Percentiles rank a stretch among this genome's conserved stretches.
phyloP scores from a whole-genome alignment of 352 stramenopile genomes.

The Pythium rhizo-oryzae region DNA sequence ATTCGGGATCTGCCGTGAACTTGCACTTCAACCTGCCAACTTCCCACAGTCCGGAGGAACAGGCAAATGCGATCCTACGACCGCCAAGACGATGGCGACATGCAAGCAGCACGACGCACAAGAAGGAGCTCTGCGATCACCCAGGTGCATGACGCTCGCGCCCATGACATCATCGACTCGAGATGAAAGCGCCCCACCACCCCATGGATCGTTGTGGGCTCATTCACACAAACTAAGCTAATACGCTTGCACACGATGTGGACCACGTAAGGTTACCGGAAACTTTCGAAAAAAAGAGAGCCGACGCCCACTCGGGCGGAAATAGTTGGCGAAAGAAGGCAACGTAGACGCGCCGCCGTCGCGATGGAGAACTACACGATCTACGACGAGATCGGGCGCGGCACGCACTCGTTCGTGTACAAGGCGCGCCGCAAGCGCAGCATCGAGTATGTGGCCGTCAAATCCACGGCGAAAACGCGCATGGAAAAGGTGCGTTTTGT shows the following conservation, averaged over 20 bases:
- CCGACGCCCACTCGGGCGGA: not conserved
- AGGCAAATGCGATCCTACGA: not conserved
- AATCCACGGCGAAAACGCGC: slow-evolving; percentile 90
- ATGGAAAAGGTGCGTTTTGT: slow-evolving; percentile 95
- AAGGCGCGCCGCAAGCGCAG: slow-evolving; percentile 92
- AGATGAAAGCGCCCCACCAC: too few relatives aligned
- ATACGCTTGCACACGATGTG: not conserved
- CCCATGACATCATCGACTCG: not conserved
- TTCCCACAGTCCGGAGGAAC: not conserved
- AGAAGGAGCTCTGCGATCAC: too few relatives aligned
- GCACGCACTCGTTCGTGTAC: slow-evolving; percentile 92
- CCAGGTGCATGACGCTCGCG: too few relatives aligned
- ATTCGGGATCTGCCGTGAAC: not conserved
- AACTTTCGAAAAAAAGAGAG: slow-evolving; percentile 21
- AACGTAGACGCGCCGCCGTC: too few relatives aligned
- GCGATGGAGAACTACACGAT: slow-evolving; percentile 96
- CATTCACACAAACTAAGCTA: slow-evolving; percentile 14
- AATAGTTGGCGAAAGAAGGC: too few relatives aligned
- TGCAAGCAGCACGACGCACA: too few relatives aligned
- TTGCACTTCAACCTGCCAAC: not conserved
- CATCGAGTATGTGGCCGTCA: slow-evolving; percentile 94
- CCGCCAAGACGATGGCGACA: not conserved
- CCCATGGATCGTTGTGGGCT: too few relatives aligned
- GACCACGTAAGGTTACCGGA: not conserved
- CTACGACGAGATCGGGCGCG: slow-evolving; percentile 92